Evolutionary conservation across 202 grass and related monocot genomes (phyloP).

Genomic region (Thinopyrum obtusiflorum): DNA sequence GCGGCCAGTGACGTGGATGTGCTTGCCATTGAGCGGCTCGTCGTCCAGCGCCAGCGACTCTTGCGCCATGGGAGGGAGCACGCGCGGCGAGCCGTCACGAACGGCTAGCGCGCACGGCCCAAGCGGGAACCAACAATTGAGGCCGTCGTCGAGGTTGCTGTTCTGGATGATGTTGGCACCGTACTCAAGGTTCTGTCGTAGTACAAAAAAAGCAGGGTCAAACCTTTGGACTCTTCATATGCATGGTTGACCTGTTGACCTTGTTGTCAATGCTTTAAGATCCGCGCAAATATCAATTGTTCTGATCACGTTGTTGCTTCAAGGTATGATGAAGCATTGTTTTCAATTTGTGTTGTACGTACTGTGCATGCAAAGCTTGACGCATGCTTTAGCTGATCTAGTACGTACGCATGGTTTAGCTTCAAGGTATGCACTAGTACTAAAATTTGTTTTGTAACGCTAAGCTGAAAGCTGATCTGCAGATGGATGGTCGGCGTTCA

Average conservation of each 20-base stretch:
- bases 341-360: too few relatives aligned
- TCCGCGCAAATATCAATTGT: too few relatives aligned
- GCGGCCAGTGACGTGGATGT: slow-evolving; percentile 70
- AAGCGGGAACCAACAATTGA: slow-evolving; percentile 64
- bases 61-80: slow-evolving; percentile 62
- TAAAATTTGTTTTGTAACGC: too few relatives aligned
- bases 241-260: background rate
- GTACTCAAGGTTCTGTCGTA: slow-evolving; percentile 69
- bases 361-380: too few relatives aligned
- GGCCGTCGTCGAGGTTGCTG: slow-evolving; percentile 58
- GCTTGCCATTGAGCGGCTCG: slow-evolving; percentile 64
- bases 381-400: too few relatives aligned
- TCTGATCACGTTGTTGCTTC: too few relatives aligned
- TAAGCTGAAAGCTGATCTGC: too few relatives aligned
- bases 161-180: slow-evolving; percentile 85
- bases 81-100: slow-evolving; percentile 54
- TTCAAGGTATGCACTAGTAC: too few relatives aligned
- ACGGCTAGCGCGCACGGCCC: slow-evolving; percentile 60
- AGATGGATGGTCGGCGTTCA: slow-evolving; percentile 10
- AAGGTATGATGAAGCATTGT: too few relatives aligned
- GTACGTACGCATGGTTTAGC: background rate
- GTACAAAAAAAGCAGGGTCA: background rate
- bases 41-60: slow-evolving; percentile 51
- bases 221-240: too few relatives aligned
- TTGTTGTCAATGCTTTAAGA: too few relatives aligned